Evolutionary conservation across 495 filamentous ascomycete genomes (phyloP), one percentile per base, ranked within the genome.

Genomic region (Daldinia loculata): DNA sequence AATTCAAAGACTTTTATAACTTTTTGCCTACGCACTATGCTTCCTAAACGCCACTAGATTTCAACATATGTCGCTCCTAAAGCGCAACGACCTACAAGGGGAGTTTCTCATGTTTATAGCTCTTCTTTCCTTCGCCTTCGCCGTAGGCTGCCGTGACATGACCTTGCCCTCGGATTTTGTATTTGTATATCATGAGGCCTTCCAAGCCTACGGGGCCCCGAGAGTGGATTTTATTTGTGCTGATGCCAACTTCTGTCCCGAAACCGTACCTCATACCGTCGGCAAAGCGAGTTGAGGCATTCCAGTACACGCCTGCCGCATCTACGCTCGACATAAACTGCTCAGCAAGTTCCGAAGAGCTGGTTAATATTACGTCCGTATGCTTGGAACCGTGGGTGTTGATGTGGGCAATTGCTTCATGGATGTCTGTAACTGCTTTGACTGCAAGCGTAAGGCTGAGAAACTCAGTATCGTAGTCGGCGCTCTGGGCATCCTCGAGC

Each of bases 191-290:
- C 81, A 93, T 97, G 79, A 99, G 80, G 0, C 95, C 95, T 76
- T 98, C 95, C 50, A 99, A 80, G 15, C 95, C 95, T 12, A 99
- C 95, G 0, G 95, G 95, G 1, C 95, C 95, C 39, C 95, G 85
- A 7, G 93, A 91, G 75, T 99, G 95, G 59, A 99, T 97, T 81
- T 98, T 99, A 81, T 98, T 99, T 50, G 95, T 99, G 80, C 92
- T 96, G 77, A 99, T 97, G 41, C 95, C 95, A 2, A 99, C 95
- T 79, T 99, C 95, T 0, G 95, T 98, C 34, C 95, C 95, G 81
- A 99, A 98, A 2, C 95, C 95, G 79, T 93, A 99, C 30, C 95
- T 86, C 90, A 96, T 97, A 3, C 95, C 95, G 76, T 99, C 95
- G 4, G 95, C 93, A 80, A 99, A 95, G 22, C 95, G 86, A 11